These are phyloP conservation scores for Emergomyces orientalis DNA, from an alignment of 2,329 filamentous ascomycete species.

Conservation along the genomic window DNA sequence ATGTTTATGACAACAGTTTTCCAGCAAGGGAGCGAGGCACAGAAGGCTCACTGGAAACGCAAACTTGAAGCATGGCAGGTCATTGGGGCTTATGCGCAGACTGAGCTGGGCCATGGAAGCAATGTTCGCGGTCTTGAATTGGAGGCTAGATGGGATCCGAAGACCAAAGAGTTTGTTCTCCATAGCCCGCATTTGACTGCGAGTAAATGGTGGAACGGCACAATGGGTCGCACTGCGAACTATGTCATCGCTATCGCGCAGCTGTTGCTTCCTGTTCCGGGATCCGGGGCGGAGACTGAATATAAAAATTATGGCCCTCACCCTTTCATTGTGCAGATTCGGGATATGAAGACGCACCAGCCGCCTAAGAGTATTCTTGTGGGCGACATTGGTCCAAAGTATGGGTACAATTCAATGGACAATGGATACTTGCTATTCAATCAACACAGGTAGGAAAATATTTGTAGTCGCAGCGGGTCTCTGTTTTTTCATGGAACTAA, in stretches of 20 bases:
- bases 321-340: conserved; percentile 41
- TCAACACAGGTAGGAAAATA: conserved; percentile 9
- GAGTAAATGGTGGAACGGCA: conserved; percentile 44
- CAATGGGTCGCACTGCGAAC: conserved; percentile 40
- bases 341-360: conserved; percentile 18
- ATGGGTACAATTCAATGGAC: conserved; percentile 14
- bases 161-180: conserved; percentile 36
- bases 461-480: not conserved
- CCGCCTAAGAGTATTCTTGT: conserved; percentile 12
- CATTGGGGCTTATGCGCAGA: conserved; percentile 41
- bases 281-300: conserved; percentile 17
- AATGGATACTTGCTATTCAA: conserved; percentile 16
- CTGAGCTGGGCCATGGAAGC: conserved; percentile 40
- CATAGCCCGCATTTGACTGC: conserved; percentile 40
- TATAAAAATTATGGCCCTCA: conserved; percentile 36
- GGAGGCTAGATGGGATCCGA: conserved; percentile 35
- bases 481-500: not conserved
- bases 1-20: conserved; percentile 41
- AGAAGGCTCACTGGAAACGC: conserved; percentile 38
- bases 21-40: conserved; percentile 38
- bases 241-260: conserved; percentile 43
- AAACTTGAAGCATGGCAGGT: conserved; percentile 38
- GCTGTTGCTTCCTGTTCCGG: conserved; percentile 28
- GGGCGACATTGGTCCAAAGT: conserved; percentile 15
- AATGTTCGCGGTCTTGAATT: conserved; percentile 40